phyloP scores from a whole-genome alignment of 257 asterid genomes.

The Capsicum chinense region DNA sequence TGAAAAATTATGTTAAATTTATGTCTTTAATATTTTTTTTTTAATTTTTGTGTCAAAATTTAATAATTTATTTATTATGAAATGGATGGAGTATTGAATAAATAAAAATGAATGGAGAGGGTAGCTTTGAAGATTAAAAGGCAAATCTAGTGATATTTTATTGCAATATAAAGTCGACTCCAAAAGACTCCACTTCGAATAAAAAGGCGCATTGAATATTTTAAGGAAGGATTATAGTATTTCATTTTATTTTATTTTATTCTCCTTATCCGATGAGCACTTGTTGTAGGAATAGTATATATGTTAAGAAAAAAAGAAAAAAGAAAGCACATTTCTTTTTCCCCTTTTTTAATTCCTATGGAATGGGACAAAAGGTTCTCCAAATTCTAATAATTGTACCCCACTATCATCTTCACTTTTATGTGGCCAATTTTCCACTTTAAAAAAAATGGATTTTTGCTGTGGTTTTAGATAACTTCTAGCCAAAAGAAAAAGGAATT shows the following conservation, averaged over 20 bases:
- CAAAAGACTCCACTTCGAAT: background rate
- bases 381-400: background rate
- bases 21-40: no score
- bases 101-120: no score
- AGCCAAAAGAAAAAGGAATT: background rate
- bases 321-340: background rate
- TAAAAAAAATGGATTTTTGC: background rate
- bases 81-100: no score
- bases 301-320: background rate
- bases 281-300: background rate
- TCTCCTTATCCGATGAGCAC: background rate
- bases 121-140: no score
- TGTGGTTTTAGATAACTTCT: background rate
- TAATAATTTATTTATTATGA: no score
- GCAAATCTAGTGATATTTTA: background rate
- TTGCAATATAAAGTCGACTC: background rate
- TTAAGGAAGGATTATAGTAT: background rate
- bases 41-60: no score
- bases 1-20: no score
- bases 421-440: background rate
- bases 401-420: background rate
- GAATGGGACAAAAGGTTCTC: constrained; percentile 17
- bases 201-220: background rate
- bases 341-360: background rate
- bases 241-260: background rate